phyloP scores from a whole-genome alignment of 345 rosid genomes.

The Erysimum cheiranthoides region DNA sequence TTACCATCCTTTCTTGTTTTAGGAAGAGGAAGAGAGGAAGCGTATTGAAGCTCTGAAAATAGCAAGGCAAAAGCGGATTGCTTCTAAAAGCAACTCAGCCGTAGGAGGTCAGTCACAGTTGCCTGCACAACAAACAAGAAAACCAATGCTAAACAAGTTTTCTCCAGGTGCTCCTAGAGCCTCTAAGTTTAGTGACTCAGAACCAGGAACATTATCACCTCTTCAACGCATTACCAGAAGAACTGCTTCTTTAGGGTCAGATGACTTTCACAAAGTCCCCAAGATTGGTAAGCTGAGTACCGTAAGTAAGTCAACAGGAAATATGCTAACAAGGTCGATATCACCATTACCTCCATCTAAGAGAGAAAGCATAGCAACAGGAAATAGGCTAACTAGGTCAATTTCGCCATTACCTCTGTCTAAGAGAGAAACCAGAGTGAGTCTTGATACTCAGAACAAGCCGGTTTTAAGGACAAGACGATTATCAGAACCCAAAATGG shows the following conservation, averaged over 20 bases:
- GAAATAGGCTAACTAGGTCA: slow-evolving; percentile 61
- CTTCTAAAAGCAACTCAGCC: slow-evolving; percentile 65
- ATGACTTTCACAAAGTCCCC: slow-evolving; percentile 55
- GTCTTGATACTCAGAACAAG: slow-evolving; percentile 60
- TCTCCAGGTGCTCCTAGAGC: slow-evolving; percentile 68
- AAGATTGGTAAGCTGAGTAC: slow-evolving; percentile 60
- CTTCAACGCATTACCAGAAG: slow-evolving; percentile 61
- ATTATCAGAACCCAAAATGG: slow-evolving; percentile 77
- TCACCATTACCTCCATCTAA: slow-evolving; percentile 65
- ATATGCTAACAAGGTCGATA: slow-evolving; percentile 60
- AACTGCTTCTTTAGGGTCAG: slow-evolving; percentile 60
- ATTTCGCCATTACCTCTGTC: slow-evolving; percentile 66
- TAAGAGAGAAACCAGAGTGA: slow-evolving; percentile 57
- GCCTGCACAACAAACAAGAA: slow-evolving; percentile 58
- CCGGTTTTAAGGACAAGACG: slow-evolving; percentile 71
- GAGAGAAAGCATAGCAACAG: slow-evolving; percentile 58
- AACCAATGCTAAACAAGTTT: slow-evolving; percentile 59
- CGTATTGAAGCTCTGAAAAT: slow-evolving; percentile 80
- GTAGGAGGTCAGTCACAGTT: slow-evolving; percentile 54
- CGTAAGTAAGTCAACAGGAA: slow-evolving; percentile 60
- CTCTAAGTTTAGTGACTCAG: slow-evolving; percentile 85
- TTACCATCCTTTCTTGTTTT: slow-evolving; percentile 25
- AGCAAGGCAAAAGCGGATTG: slow-evolving; percentile 90
- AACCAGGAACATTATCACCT: slow-evolving; percentile 77
- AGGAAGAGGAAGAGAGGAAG: slow-evolving; percentile 83